phyloP scores from a whole-genome alignment of 768 basidiomycete genomes.

The Gloeostereum incarnatum region DNA sequence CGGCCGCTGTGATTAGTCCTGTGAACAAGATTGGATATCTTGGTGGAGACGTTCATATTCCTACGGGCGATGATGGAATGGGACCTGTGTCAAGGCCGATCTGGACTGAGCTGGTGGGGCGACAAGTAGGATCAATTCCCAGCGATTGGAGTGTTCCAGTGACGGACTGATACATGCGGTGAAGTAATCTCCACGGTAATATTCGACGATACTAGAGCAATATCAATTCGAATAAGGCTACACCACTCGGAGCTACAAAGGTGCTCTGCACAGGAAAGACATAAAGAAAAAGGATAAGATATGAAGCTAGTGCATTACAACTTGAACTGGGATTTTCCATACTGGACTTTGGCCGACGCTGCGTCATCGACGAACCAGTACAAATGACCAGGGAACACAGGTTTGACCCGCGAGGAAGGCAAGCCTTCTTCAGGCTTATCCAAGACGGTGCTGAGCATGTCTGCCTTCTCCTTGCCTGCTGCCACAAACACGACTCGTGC shows the following conservation, averaged over 20 bases:
- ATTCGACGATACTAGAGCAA: too few species aligned
- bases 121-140: constrained; percentile 69
- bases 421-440: constrained; percentile 74
- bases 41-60: constrained; percentile 53
- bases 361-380: constrained; percentile 95
- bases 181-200: too few species aligned
- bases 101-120: constrained; percentile 64
- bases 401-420: constrained; percentile 78
- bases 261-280: too few species aligned
- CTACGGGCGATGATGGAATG: constrained; percentile 64
- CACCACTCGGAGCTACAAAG: too few species aligned
- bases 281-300: too few species aligned
- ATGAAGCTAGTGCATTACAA: constrained; percentile 29
- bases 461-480: constrained; percentile 73
- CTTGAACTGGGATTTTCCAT: constrained; percentile 48
- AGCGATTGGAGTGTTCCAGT: constrained; percentile 72
- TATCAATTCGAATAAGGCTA: too few species aligned
- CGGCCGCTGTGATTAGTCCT: constrained; percentile 69
- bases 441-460: constrained; percentile 62
- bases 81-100: constrained; percentile 70
- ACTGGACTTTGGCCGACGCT: constrained; percentile 57
- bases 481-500: constrained; percentile 85
- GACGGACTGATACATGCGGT: constrained; percentile 19
- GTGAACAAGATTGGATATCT: constrained; percentile 68
- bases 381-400: constrained; percentile 70